phyloP scores from a whole-genome alignment of 345 rosid species.

The Corchorus olitorius region DNA sequence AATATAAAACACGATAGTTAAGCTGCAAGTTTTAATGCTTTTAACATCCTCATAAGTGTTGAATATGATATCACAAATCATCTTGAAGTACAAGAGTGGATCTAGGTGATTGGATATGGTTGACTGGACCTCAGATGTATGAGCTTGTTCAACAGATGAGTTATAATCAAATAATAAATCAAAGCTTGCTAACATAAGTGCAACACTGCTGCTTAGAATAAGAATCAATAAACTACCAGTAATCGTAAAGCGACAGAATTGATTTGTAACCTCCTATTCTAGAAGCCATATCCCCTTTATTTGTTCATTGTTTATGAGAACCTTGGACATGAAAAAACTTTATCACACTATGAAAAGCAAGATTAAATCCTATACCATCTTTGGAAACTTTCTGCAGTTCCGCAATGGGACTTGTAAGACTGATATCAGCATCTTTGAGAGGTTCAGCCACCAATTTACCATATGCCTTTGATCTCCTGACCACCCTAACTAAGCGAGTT shows the following conservation, averaged over 20 bases:
- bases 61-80: background rate
- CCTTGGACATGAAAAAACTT: background rate
- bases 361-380: constrained; percentile 38
- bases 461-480: constrained; percentile 35
- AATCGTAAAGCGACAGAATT: background rate
- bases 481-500: constrained; percentile 26
- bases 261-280: background rate
- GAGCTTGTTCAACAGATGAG: background rate
- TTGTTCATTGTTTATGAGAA: background rate
- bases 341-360: background rate
- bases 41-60: background rate
- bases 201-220: background rate
- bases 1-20: background rate
- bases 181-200: background rate
- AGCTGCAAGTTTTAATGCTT: background rate
- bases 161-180: background rate
- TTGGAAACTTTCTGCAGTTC: constrained; percentile 23
- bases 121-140: background rate
- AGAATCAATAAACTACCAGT: background rate
- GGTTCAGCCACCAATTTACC: constrained; percentile 36
- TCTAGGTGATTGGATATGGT: background rate
- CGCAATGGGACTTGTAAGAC: constrained; percentile 29
- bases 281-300: background rate
- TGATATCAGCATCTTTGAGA: constrained; percentile 36
- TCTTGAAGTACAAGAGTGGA: background rate